phyloP scores from a whole-genome alignment of 2,329 filamentous ascomycete genomes.

The Sclerotinia nivalis region DNA sequence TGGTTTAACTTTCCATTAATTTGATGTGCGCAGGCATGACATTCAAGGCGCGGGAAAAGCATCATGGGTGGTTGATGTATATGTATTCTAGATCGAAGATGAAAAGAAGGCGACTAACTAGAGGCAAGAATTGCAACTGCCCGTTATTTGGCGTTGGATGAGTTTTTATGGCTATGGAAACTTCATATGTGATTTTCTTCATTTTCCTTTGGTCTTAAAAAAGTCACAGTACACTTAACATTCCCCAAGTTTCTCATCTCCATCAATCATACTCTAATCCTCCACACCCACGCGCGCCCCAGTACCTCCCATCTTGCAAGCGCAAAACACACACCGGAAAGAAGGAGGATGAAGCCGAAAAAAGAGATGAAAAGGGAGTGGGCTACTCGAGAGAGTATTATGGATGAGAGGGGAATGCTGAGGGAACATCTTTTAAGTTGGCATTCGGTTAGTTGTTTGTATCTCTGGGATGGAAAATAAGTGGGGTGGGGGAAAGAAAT shows the following conservation, averaged over 20 bases:
- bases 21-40: not conserved
- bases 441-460: not conserved
- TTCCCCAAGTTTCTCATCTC: not conserved
- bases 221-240: not conserved
- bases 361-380: not conserved
- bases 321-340: not conserved
- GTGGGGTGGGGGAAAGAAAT: not conserved
- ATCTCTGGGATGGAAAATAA: not conserved
- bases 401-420: not conserved
- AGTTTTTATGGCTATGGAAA: not conserved
- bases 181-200: not conserved
- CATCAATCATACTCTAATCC: not conserved
- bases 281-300: not conserved
- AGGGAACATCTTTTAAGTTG: not conserved
- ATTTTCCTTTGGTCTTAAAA: not conserved
- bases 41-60: not conserved
- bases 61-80: not conserved
- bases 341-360: not conserved
- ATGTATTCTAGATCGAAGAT: conserved; percentile 8
- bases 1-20: not conserved
- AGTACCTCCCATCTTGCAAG: conserved; percentile 1
- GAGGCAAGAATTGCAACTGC: not conserved
- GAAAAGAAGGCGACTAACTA: not conserved
- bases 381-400: not conserved
- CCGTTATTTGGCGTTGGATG: not conserved